Conservation (phyloP, 208 protist species). For the Leishmania tropica region DNA sequence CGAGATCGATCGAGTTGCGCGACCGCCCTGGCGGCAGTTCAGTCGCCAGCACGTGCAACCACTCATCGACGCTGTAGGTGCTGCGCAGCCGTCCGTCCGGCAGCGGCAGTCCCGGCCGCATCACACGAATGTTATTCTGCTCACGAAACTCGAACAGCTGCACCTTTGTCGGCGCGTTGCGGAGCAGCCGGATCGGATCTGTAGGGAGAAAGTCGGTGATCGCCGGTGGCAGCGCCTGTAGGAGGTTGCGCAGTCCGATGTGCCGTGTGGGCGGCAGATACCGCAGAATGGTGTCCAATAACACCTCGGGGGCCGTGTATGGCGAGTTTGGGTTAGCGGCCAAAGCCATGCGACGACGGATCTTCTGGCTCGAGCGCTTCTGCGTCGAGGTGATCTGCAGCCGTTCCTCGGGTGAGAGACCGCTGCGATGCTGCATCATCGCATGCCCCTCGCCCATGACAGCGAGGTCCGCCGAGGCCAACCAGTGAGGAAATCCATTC, state of each 20-base stretch:
- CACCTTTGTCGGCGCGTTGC: constrained; percentile 42
- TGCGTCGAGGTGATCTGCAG: constrained; percentile 35
- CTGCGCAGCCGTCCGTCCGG: constrained; percentile 48
- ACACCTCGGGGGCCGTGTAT: constrained; percentile 40
- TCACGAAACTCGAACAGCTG: constrained; percentile 68
- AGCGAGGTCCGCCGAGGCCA: constrained; percentile 18
- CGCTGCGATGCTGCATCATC: not conserved
- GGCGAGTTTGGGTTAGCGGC: constrained; percentile 48
- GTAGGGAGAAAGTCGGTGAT: constrained; percentile 52
- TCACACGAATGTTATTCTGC: constrained; percentile 42
- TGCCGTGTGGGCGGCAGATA: constrained; percentile 45
- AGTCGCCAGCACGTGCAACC: constrained; percentile 45
- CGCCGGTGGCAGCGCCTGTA: constrained; percentile 35
- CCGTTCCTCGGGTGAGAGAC: constrained; percentile 26
- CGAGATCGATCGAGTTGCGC: constrained; percentile 24
- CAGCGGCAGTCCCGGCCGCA: constrained; percentile 56
- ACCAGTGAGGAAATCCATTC: constrained; percentile 22
- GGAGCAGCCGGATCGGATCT: constrained; percentile 38
- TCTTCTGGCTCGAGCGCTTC: constrained; percentile 31
- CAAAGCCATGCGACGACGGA: constrained; percentile 45
- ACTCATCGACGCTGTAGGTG: constrained; percentile 50
- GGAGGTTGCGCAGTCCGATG: constrained; percentile 44
- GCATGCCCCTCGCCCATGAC: constrained; percentile 13
- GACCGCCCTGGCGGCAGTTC: constrained; percentile 35
- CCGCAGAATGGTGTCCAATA: constrained; percentile 47